Evolutionary conservation across 495 filamentous ascomycete genomes (phyloP).

Genomic region (Podospora fimiseda): DNA sequence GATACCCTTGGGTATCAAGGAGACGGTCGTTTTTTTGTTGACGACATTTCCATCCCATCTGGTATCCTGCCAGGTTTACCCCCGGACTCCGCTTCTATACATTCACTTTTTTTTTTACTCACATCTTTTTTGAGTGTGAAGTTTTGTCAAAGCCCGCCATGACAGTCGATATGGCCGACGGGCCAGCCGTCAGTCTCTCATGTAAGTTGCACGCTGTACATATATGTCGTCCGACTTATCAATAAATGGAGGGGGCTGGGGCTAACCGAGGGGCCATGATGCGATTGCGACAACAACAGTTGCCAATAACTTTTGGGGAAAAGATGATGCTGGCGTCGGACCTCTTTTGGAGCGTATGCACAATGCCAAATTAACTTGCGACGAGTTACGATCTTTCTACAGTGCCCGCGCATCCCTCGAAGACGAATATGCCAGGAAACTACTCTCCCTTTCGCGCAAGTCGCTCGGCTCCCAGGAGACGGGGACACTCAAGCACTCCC

Average conservation of each 20-base stretch:
- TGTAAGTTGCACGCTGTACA: slow-evolving; percentile 21
- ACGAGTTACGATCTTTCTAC: slow-evolving; percentile 92
- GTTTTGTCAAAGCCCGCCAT: slow-evolving; percentile 20
- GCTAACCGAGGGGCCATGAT: not conserved
- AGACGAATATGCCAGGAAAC: slow-evolving; percentile 94
- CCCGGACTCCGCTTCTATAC: not conserved
- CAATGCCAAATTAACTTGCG: slow-evolving; percentile 88
- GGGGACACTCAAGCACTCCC: slow-evolving; percentile 72
- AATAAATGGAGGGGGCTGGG: not conserved
- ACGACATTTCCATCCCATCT: no score
- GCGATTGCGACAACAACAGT: slow-evolving; percentile 56
- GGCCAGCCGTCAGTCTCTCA: slow-evolving; percentile 43
- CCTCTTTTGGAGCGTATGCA: slow-evolving; percentile 96
- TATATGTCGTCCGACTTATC: not conserved
- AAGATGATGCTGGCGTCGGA: slow-evolving; percentile 91
- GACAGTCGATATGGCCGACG: slow-evolving; percentile 29
- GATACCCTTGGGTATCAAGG: not conserved
- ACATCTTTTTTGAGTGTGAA: no score
- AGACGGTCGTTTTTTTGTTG: no score
- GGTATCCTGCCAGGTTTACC: slow-evolving; percentile 5
- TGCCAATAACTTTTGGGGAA: slow-evolving; percentile 99
- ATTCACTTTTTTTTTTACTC: not conserved
- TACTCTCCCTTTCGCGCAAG: slow-evolving; percentile 80
- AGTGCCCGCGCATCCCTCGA: slow-evolving; percentile 86
- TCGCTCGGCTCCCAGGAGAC: slow-evolving; percentile 82